Percentiles rank a stretch among this genome's conserved stretches.
Evolutionary conservation across 257 asterid genomes (phyloP).

Genomic region (Cordia subcordata): DNA sequence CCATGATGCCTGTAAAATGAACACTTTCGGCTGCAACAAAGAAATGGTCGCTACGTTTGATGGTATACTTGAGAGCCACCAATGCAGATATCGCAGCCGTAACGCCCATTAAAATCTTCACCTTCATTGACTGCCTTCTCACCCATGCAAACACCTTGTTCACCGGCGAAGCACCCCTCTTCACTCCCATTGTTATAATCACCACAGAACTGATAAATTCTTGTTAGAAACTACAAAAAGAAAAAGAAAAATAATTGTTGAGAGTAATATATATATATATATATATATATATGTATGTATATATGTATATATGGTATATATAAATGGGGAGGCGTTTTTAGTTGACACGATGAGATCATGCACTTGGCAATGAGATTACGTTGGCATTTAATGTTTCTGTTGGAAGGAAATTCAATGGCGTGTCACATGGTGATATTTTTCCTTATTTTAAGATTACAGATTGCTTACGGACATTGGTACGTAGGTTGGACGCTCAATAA

Average conservation of each 20-base stretch:
- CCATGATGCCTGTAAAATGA: slow-evolving; percentile 66
- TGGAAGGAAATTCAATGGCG: no score
- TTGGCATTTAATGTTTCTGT: background rate
- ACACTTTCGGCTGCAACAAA: slow-evolving; percentile 57
- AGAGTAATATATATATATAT: no score
- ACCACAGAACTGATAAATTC: no score
- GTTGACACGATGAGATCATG: slow-evolving; percentile 12
- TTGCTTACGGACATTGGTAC: no score
- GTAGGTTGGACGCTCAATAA: no score
- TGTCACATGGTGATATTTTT: no score
- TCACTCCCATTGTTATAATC: slow-evolving; percentile 50
- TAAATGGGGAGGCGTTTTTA: background rate
- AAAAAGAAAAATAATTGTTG: background rate
- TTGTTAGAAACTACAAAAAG: no score
- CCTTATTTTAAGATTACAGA: no score
- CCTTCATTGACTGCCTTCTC: slow-evolving; percentile 72
- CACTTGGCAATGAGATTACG: background rate
- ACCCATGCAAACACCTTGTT: slow-evolving; percentile 65
- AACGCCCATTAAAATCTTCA: slow-evolving; percentile 51
- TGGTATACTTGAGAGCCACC: slow-evolving; percentile 55
- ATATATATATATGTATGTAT: no score
- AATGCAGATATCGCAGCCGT: slow-evolving; percentile 27
- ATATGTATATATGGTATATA: background rate
- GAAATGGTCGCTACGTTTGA: slow-evolving; percentile 52
- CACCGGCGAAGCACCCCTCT: slow-evolving; percentile 49